Base-by-base conservation (phyloP, 1,139 yeast species). In the Suhomyces chickasaworum region DNA sequence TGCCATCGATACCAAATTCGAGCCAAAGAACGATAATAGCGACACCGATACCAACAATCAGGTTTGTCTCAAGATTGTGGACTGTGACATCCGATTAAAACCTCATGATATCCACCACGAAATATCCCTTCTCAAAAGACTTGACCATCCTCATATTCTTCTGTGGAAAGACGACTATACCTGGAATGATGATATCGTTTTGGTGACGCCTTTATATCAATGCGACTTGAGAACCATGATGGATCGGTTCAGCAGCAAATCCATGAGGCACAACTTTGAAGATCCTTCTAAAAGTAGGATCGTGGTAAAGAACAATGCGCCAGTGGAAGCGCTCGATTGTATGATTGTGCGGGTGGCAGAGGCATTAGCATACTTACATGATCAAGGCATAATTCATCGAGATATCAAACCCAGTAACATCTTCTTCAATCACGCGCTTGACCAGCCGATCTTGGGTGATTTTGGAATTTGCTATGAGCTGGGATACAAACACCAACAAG, bases 351-450 rank as follows among this genome's bases (percentile, higher is more conserved):
- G 81, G 7, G 44, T 85, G 4, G 67, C 78, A 0, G 52, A 56
- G 1, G 93, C 83, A 0, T 59, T 87, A 18, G 56, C 53, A 2
- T 81, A 72, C 55, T 56, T 86, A 7, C 95, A 84, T 48, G 53
- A 61, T 0, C 56, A 71, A 2, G 83, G 83, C 0, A 77, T 91
- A n/a, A 89, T 91, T 13, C 98, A 91, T 61, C 75, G 98, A 39
- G 98, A 91, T 63, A 67, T 91, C 45, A 91, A 91, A 63, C 95
- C 96, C 0, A 81, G 81, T 16, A 91, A 91, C 59, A 75, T 91
- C 34, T 65, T 89, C 63, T 77, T 88, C 55, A 57, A 59, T 3
- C 56, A 58, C 5, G 58, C 64, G 2, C 58, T 59, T 3, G 59
- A 59, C 1, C 69, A 78, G 0, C 75, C 77, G 1, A 71, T 81